These are phyloP conservation scores for Phytophthora colocasiae DNA, from an alignment of 352 stramenopile species.

Conservation along the genomic window DNA sequence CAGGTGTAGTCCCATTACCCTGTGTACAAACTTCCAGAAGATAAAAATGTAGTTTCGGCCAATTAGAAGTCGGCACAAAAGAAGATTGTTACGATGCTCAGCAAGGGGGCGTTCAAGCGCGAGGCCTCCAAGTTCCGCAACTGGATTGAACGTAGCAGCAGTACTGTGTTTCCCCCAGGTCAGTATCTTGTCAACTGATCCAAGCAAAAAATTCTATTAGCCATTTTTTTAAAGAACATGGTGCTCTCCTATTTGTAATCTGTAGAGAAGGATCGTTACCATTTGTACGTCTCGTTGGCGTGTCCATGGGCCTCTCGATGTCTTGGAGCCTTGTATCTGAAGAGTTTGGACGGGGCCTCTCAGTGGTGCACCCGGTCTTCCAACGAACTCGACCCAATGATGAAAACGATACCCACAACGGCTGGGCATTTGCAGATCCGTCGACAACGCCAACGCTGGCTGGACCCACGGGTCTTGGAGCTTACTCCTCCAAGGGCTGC, in stretches of 20 bases:
- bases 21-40: too few relatives aligned
- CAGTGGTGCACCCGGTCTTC: constrained; percentile 80
- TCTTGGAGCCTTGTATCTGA: constrained; percentile 81
- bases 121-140: constrained; percentile 41
- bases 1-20: too few relatives aligned
- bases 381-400: constrained; percentile 69
- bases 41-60: background rate
- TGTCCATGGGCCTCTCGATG: constrained; percentile 80
- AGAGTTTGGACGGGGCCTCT: constrained; percentile 91
- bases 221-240: too few relatives aligned
- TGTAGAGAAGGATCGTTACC: constrained; percentile 61
- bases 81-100: too few relatives aligned
- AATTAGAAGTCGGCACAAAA: constrained; percentile 12
- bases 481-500: constrained; percentile 47
- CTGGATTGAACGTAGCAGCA: constrained; percentile 37
- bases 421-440: constrained; percentile 87
- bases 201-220: too few relatives aligned
- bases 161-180: constrained; percentile 36
- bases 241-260: too few relatives aligned
- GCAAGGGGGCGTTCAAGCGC: constrained; percentile 41
- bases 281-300: constrained; percentile 93
- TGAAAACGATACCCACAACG: constrained; percentile 74
- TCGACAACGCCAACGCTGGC: constrained; percentile 41
- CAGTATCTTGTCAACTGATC: background rate
- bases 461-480: constrained; percentile 37